phyloP scores from a whole-genome alignment of 768 basidiomycete genomes.

The Hericium alpestre region DNA sequence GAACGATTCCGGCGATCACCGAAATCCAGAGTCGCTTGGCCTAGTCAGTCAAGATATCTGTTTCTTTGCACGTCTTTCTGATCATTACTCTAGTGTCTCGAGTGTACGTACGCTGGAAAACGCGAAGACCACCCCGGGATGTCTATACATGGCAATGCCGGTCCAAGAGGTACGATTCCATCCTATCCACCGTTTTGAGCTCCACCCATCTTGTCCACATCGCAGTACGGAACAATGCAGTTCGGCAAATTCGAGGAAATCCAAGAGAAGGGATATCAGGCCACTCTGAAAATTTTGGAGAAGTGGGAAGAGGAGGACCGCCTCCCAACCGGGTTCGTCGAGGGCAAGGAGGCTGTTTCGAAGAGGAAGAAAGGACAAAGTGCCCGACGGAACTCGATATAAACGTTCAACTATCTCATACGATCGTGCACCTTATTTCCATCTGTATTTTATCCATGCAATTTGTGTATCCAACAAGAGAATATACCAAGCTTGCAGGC shows the following conservation, averaged over 20 bases:
- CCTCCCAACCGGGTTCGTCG: slow-evolving; percentile 66
- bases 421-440: neutral
- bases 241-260: slow-evolving; percentile 87
- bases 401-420: neutral
- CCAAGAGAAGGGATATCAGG: slow-evolving; percentile 67
- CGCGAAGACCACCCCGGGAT: slow-evolving; percentile 82
- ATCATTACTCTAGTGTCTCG: slow-evolving; percentile 56
- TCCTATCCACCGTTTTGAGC: neutral
- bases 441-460: neutral
- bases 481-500: neutral
- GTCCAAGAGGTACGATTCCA: slow-evolving; percentile 64
- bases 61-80: slow-evolving; percentile 4
- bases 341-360: slow-evolving; percentile 37
- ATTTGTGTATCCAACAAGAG: neutral
- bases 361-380: slow-evolving; percentile 60
- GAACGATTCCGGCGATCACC: slow-evolving; percentile 76
- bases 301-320: slow-evolving; percentile 77
- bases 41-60: slow-evolving; percentile 52
- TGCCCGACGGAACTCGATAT: slow-evolving; percentile 67
- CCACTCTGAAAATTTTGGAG: slow-evolving; percentile 58
- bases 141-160: slow-evolving; percentile 89
- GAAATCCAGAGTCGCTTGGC: slow-evolving; percentile 91
- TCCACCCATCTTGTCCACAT: neutral
- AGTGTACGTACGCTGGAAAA: slow-evolving; percentile 92
- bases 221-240: slow-evolving; percentile 82